Percentiles rank a stretch among this genome's conserved stretches.
phyloP scores from a whole-genome alignment of 768 basidiomycete species.

The Lactarius akahatsu region DNA sequence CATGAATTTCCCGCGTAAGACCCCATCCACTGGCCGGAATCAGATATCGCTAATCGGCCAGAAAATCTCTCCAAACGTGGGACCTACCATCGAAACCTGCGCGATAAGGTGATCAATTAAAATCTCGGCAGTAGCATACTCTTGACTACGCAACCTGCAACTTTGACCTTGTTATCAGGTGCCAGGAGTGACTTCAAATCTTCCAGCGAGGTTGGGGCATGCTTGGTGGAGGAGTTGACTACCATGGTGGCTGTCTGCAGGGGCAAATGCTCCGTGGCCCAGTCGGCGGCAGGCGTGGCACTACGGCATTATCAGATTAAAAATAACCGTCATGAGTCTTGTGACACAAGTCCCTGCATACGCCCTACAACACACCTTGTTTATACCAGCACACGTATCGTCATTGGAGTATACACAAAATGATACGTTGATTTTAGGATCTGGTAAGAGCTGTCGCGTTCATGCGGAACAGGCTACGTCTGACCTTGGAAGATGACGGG shows the following conservation, averaged over 20 bases:
- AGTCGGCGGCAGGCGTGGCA: background rate
- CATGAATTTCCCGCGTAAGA: conserved; percentile 94
- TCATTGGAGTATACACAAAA: conserved; percentile 51
- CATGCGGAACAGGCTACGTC: background rate
- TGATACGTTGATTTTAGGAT: conserved; percentile 56
- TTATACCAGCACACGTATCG: conserved; percentile 52
- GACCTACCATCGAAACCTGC: conserved; percentile 67
- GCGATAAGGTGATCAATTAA: conserved; percentile 7
- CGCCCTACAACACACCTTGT: conserved; percentile 32
- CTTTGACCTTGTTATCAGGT: conserved; percentile 83
- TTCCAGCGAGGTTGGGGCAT: conserved; percentile 52
- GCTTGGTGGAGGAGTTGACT: conserved; percentile 34
- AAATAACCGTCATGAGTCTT: background rate
- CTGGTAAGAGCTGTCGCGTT: conserved; percentile 43
- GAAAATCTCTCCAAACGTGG: conserved; percentile 1
- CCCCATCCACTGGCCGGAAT: conserved; percentile 72
- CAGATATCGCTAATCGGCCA: conserved; percentile 7
- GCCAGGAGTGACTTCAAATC: conserved; percentile 56
- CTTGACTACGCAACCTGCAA: conserved; percentile 64
- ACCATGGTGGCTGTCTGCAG: conserved; percentile 18
- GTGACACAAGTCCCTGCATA: too few relatives aligned
- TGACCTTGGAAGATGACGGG: conserved; percentile 50
- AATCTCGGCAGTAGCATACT: conserved; percentile 32
- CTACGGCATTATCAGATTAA: background rate
- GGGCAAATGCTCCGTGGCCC: too few relatives aligned